Percentiles rank a stretch among this genome's conserved stretches.
Evolutionary conservation across 2,329 filamentous ascomycete species (phyloP).

Genomic region (Dothideomycetidae sp.): DNA sequence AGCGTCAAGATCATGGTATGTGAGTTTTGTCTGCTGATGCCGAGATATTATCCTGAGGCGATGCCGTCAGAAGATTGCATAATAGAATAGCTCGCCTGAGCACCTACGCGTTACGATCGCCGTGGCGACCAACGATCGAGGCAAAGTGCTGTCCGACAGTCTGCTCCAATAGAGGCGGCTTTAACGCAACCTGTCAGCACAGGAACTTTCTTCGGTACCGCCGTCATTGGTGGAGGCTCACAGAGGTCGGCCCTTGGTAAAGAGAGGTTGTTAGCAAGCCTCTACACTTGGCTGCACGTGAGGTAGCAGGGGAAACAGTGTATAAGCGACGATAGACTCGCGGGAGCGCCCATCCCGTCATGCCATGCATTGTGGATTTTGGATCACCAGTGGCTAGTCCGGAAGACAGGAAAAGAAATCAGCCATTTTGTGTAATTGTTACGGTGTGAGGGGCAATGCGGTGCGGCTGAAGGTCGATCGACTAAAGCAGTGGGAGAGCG

Average conservation of each 20-base stretch:
- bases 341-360: neutral
- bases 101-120: slow-evolving; percentile 47
- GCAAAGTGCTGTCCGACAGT: slow-evolving; percentile 64
- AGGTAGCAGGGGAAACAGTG: neutral
- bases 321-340: neutral
- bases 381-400: too few relatives aligned
- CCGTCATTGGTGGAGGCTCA: too few relatives aligned
- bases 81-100: too few relatives aligned
- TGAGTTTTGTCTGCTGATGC: slow-evolving; percentile 51
- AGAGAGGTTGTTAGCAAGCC: slow-evolving; percentile 18
- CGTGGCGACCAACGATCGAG: slow-evolving; percentile 46
- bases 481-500: too few relatives aligned
- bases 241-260: slow-evolving; percentile 19
- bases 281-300: slow-evolving; percentile 1
- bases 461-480: too few relatives aligned
- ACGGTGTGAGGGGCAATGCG: too few relatives aligned
- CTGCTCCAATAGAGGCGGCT: slow-evolving; percentile 52
- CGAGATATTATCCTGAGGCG: slow-evolving; percentile 40
- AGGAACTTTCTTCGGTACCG: too few relatives aligned
- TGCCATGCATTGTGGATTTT: too few relatives aligned
- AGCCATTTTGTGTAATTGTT: too few relatives aligned
- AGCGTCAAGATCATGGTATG: slow-evolving; percentile 60
- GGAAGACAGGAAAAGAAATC: too few relatives aligned
- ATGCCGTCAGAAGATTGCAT: too few relatives aligned
- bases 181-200: too few relatives aligned